These are phyloP conservation scores for Austroboletus niveus DNA, from an alignment of 1,284 basidiomycete species.

Conservation along the genomic window DNA sequence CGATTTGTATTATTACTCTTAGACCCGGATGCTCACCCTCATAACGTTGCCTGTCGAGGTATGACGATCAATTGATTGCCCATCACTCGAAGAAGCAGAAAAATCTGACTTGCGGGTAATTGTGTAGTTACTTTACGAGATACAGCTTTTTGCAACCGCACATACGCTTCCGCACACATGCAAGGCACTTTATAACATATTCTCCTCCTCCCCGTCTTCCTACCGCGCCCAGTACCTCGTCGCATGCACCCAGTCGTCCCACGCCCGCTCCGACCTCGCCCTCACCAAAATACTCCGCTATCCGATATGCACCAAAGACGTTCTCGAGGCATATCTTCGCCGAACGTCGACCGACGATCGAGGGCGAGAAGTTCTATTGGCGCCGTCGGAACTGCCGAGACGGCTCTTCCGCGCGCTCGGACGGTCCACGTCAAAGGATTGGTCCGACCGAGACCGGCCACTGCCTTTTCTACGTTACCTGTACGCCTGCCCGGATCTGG, in stretches of 20 bases:
- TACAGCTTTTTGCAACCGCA: slow-evolving; percentile 67
- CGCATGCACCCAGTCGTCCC: slow-evolving; percentile 30
- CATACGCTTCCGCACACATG: slow-evolving; percentile 56
- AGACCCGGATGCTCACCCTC: slow-evolving; percentile 37
- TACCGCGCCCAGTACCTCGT: slow-evolving; percentile 63
- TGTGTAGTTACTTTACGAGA: slow-evolving; percentile 66
- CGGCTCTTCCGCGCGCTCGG: slow-evolving; percentile 57
- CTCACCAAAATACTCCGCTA: slow-evolving; percentile 58
- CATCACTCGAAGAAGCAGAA: background rate
- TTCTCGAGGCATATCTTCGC: slow-evolving; percentile 51
- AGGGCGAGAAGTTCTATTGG: background rate
- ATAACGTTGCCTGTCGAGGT: slow-evolving; percentile 44
- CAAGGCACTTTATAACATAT: slow-evolving; percentile 49
- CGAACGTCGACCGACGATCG: background rate
- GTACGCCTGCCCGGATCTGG: slow-evolving; percentile 41
- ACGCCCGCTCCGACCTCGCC: slow-evolving; percentile 17
- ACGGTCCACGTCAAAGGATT: slow-evolving; percentile 24
- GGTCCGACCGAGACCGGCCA: slow-evolving; percentile 50
- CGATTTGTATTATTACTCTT: slow-evolving; percentile 20
- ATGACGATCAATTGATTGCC: background rate
- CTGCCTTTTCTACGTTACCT: slow-evolving; percentile 62
- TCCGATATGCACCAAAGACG: slow-evolving; percentile 57
- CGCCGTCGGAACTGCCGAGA: slow-evolving; percentile 49
- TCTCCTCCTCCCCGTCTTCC: slow-evolving; percentile 48
- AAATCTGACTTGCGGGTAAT: background rate